Conservation (phyloP, 2,329 filamentous ascomycete genomes). For the Pseudogymnoascus destructans region DNA sequence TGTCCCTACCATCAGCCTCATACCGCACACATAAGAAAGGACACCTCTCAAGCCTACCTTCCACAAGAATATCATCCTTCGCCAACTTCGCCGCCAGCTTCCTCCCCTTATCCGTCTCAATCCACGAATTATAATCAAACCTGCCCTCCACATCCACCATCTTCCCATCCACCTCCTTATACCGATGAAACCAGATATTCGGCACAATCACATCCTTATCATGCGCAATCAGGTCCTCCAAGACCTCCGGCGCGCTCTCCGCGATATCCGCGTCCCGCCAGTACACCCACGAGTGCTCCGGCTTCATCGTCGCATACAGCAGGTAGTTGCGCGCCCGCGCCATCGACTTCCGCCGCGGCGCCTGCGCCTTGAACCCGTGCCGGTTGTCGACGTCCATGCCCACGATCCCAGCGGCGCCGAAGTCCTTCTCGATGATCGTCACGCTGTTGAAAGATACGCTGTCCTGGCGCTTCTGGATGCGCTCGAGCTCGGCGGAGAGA, state of each 20-base stretch:
- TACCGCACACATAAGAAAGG: slow-evolving; percentile 9
- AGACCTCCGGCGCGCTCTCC: slow-evolving; percentile 72
- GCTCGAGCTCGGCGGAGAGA: slow-evolving; percentile 70
- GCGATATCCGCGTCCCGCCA: slow-evolving; percentile 97
- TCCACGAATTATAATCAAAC: slow-evolving; percentile 99
- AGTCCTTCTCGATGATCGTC: slow-evolving; percentile 82
- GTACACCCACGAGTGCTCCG: slow-evolving; percentile 96
- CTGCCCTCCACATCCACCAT: slow-evolving; percentile 81
- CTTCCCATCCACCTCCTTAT: slow-evolving; percentile 43
- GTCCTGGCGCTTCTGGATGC: slow-evolving; percentile 71
- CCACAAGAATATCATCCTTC: slow-evolving; percentile 73
- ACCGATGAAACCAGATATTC: slow-evolving; percentile 96
- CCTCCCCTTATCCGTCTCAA: slow-evolving; percentile 76
- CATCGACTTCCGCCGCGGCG: slow-evolving; percentile 79
- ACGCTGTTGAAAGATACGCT: slow-evolving; percentile 76
- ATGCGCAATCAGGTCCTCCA: slow-evolving; percentile 92
- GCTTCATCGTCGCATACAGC: slow-evolving; percentile 68
- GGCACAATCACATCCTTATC: slow-evolving; percentile 88
- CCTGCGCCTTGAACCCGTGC: slow-evolving; percentile 79
- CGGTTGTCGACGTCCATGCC: slow-evolving; percentile 70
- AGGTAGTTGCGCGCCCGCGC: slow-evolving; percentile 86
- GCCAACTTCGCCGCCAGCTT: slow-evolving; percentile 60
- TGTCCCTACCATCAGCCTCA: slow-evolving; percentile 27
- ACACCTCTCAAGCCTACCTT: slow-evolving; percentile 45
- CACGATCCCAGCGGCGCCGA: slow-evolving; percentile 35